These are phyloP conservation scores for Gynandropsis gynandra DNA, from an alignment of 345 rosid species.

Conservation along the genomic window DNA sequence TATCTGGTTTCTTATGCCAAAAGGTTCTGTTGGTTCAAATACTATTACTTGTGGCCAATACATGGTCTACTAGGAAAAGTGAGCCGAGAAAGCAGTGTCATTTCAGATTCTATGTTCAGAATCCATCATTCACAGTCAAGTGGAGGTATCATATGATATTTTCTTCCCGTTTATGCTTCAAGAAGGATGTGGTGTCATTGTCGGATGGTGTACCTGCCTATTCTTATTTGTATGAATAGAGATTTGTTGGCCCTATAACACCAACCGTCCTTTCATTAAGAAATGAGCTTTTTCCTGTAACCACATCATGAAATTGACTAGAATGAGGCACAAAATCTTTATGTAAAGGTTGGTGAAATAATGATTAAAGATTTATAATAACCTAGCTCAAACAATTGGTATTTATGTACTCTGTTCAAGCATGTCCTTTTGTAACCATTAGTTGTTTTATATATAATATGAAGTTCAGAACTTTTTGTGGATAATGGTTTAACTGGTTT, in stretches of 20 bases:
- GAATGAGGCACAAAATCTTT: conserved; percentile 69
- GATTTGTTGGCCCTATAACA: conserved; percentile 92
- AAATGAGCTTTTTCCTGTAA: conserved; percentile 65
- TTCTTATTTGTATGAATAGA: conserved; percentile 88
- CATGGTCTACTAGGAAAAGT: not conserved
- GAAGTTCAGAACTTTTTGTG: too few species aligned
- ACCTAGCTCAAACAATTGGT: not conserved
- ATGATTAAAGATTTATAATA: conserved; percentile 12
- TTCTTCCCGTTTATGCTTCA: conserved; percentile 28
- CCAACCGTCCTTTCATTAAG: conserved; percentile 77
- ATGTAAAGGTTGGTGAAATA: conserved; percentile 74
- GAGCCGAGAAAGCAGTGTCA: conserved; percentile 2
- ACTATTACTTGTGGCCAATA: not conserved
- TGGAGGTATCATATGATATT: too few species aligned
- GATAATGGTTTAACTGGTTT: too few species aligned
- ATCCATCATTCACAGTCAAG: too few species aligned
- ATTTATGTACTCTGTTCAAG: too few species aligned
- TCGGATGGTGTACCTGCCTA: conserved; percentile 97
- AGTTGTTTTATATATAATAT: too few species aligned
- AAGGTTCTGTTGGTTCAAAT: conserved; percentile 7
- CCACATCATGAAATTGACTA: conserved; percentile 89
- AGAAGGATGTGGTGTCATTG: conserved; percentile 99
- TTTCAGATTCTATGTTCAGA: conserved; percentile 8
- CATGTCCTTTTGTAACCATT: too few species aligned
- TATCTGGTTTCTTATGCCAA: conserved; percentile 6